Evolutionary conservation across 2,329 filamentous ascomycete genomes (phyloP).

Genomic region (Alternaria postmessia): DNA sequence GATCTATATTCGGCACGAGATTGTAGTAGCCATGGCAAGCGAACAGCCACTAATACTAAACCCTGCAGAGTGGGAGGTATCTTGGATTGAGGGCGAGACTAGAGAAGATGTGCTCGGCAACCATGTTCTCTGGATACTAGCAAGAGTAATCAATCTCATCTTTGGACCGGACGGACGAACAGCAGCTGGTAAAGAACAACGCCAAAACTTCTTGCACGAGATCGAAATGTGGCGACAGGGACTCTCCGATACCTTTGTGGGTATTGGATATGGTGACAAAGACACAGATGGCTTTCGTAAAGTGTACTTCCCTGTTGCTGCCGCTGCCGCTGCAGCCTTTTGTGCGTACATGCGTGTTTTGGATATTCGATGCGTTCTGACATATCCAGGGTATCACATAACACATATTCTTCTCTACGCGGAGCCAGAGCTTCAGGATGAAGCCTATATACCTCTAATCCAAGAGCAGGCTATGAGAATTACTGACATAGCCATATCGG

Average conservation of each 20-base stretch:
- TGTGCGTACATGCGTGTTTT: constrained; percentile 12
- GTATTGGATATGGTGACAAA: constrained; percentile 41
- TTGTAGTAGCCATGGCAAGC: constrained; percentile 41
- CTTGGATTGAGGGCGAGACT: constrained; percentile 36
- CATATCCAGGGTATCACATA: constrained; percentile 37
- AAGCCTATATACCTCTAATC: constrained; percentile 34
- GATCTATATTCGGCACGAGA: constrained; percentile 47
- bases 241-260: constrained; percentile 41
- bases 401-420: constrained; percentile 43
- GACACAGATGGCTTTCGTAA: constrained; percentile 44
- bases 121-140: constrained; percentile 46
- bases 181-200: constrained; percentile 22
- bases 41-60: constrained; percentile 39
- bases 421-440: constrained; percentile 40
- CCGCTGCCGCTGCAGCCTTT: constrained; percentile 41
- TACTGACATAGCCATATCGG: constrained; percentile 43
- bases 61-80: constrained; percentile 44
- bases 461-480: constrained; percentile 43
- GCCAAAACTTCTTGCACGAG: constrained; percentile 37
- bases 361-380: not conserved
- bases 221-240: constrained; percentile 38
- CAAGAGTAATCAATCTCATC: constrained; percentile 38
- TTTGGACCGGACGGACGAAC: constrained; percentile 31
- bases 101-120: constrained; percentile 46
- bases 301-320: constrained; percentile 44